phyloP scores from a whole-genome alignment of 2,329 filamentous ascomycete genomes.

The Sarocladiaceae sp. region DNA sequence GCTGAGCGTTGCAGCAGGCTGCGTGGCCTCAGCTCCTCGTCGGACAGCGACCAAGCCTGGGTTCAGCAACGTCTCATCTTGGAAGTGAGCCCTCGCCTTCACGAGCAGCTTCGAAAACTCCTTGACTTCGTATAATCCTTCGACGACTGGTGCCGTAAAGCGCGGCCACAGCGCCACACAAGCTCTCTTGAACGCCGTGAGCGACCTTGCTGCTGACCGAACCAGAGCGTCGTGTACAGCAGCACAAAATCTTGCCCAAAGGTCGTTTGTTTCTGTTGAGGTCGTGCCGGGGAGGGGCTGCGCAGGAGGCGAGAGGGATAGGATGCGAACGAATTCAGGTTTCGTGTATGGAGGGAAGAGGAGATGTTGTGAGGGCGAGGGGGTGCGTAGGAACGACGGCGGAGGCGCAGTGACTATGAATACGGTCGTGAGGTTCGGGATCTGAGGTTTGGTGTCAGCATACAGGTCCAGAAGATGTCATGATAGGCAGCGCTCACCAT shows the following conservation, averaged over 20 bases:
- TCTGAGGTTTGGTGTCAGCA: conserved; percentile 42
- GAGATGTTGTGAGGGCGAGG: conserved; percentile 65
- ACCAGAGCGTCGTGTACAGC: conserved; percentile 85
- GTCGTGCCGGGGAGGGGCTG: conserved; percentile 44
- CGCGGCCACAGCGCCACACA: conserved; percentile 77
- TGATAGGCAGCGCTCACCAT: conserved; percentile 48
- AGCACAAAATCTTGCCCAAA: conserved; percentile 76
- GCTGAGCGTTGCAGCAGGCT: background rate
- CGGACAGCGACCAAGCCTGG: conserved; percentile 52
- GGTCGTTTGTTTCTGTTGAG: conserved; percentile 54
- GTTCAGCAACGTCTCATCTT: conserved; percentile 66
- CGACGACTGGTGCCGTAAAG: conserved; percentile 74
- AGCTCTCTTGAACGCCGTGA: conserved; percentile 66
- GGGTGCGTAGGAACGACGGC: conserved; percentile 63
- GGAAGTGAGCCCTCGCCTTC: conserved; percentile 63
- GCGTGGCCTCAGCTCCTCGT: conserved; percentile 6
- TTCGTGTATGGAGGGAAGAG: conserved; percentile 84
- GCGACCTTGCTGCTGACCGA: conserved; percentile 73
- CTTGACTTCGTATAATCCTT: conserved; percentile 67
- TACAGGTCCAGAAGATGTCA: background rate
- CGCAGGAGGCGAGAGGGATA: conserved; percentile 50
- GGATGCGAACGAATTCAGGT: conserved; percentile 71
- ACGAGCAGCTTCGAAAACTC: conserved; percentile 85
- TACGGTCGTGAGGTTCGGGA: conserved; percentile 71
- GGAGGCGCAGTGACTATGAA: conserved; percentile 72